Evolutionary conservation across 352 stramenopile genomes (phyloP).

Genomic region (Phytophthora ohioensis): DNA sequence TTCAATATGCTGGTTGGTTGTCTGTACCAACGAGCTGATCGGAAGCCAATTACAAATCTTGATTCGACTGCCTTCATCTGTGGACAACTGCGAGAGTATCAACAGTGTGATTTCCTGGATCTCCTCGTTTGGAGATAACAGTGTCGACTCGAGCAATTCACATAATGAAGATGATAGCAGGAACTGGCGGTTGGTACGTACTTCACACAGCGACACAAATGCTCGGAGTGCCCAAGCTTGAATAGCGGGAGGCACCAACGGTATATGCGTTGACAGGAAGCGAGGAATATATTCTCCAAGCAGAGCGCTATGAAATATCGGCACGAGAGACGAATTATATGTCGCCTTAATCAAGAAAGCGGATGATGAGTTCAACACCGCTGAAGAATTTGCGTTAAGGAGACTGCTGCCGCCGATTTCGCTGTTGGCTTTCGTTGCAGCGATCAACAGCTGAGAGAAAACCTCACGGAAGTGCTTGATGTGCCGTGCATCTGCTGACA

Average conservation of each 20-base stretch:
- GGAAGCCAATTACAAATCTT: conserved; percentile 80
- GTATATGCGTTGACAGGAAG: conserved; percentile 59
- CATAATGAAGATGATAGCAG: conserved; percentile 63
- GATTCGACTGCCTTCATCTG: conserved; percentile 71
- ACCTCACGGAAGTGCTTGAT: conserved; percentile 75
- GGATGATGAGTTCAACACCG: conserved; percentile 28
- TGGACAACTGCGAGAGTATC: conserved; percentile 63
- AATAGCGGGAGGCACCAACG: conserved; percentile 44
- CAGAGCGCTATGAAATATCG: conserved; percentile 64
- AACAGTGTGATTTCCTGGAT: conserved; percentile 68
- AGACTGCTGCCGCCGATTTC: conserved; percentile 29
- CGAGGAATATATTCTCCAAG: conserved; percentile 73
- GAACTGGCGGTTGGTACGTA: conserved; percentile 53
- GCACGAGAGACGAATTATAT: conserved; percentile 72
- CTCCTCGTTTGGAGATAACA: conserved; percentile 44
- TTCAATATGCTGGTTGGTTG: conserved; percentile 40
- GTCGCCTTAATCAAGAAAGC: conserved; percentile 72
- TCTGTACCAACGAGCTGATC: conserved; percentile 50
- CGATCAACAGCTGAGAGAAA: conserved; percentile 67
- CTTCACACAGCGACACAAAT: conserved; percentile 63
- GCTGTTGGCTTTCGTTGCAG: conserved; percentile 25
- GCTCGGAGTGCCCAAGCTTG: conserved; percentile 60
- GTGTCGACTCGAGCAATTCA: conserved; percentile 56
- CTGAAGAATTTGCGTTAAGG: conserved; percentile 7
- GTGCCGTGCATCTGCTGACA: conserved; percentile 62